These are phyloP conservation scores for Microcyclospora tardicrescens DNA, from an alignment of 2,329 filamentous ascomycete species.

Conservation along the genomic window DNA sequence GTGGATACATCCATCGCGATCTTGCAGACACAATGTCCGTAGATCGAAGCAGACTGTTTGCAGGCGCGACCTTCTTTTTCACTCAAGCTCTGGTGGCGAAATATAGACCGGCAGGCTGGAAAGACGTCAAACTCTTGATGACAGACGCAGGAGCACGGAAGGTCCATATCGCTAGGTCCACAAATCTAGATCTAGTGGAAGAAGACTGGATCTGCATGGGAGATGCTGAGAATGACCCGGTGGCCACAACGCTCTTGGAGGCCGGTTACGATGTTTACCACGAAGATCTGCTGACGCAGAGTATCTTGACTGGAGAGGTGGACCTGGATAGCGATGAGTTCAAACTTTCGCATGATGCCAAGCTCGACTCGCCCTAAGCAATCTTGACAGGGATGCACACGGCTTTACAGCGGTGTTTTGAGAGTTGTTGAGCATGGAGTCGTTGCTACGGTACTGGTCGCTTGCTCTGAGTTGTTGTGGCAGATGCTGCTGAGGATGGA, in stretches of 20 bases:
- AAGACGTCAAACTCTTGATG: conserved; percentile 27
- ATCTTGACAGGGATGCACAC: too few species aligned
- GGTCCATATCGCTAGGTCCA: conserved; percentile 12
- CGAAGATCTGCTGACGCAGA: conserved; percentile 31
- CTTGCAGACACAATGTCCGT: conserved; percentile 17
- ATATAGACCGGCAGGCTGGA: conserved; percentile 24
- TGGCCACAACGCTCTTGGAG: conserved; percentile 20
- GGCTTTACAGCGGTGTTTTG: too few species aligned
- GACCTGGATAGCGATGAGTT: conserved; percentile 29
- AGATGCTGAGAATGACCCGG: conserved; percentile 21
- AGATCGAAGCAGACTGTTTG: conserved; percentile 34
- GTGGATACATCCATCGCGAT: conserved; percentile 20
- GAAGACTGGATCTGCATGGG: conserved; percentile 26
- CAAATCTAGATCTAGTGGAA: conserved; percentile 13
- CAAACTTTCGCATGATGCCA: conserved; percentile 5
- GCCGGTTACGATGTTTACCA: conserved; percentile 24
- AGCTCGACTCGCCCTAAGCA: too few species aligned
- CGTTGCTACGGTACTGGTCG: too few species aligned
- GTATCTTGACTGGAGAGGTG: conserved; percentile 30
- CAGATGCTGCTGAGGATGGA: too few species aligned
- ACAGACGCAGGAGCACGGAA: conserved; percentile 26
- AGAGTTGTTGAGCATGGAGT: too few species aligned
- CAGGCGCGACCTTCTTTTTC: conserved; percentile 37
- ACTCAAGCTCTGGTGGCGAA: conserved; percentile 25
- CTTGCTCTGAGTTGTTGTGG: too few species aligned